Conservation (phyloP, 208 protist genomes). For the Leishmania tropica region DNA sequence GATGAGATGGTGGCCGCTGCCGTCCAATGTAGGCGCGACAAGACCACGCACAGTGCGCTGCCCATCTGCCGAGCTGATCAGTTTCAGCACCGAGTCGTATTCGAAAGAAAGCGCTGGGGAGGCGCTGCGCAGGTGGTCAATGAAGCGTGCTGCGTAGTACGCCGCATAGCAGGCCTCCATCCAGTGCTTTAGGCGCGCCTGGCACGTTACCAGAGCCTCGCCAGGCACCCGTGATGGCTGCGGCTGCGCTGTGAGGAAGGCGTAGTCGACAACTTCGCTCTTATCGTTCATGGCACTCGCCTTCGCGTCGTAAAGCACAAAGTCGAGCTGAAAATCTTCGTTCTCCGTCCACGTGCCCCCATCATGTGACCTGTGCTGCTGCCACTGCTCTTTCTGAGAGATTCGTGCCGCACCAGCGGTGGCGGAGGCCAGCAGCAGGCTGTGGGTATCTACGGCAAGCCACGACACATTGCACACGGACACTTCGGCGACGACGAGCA, state of each 20-base stretch:
- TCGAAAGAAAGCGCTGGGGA: conserved; percentile 40
- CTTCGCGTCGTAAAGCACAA: conserved; percentile 36
- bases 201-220: conserved; percentile 24
- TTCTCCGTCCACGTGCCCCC: background rate
- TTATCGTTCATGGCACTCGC: conserved; percentile 10
- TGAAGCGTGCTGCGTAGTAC: conserved; percentile 26
- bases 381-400: background rate
- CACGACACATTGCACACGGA: conserved; percentile 33
- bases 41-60: conserved; percentile 28
- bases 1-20: conserved; percentile 19
- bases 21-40: conserved; percentile 17
- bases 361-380: conserved; percentile 10
- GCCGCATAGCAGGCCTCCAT: conserved; percentile 40
- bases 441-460: conserved; percentile 24
- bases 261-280: conserved; percentile 39
- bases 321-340: conserved; percentile 44
- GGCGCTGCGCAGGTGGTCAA: conserved; percentile 22
- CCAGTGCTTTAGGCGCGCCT: conserved; percentile 37
- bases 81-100: conserved; percentile 43
- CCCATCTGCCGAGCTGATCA: background rate
- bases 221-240: conserved; percentile 26
- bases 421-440: conserved; percentile 25
- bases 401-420: background rate
- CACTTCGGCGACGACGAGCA: conserved; percentile 9
- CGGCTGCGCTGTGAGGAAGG: conserved; percentile 29